A percentile compares a stretch with the other conserved stretches of the same genome.
phyloP scores from a whole-genome alignment of 768 basidiomycete species.

The Lenzites betulinus region DNA sequence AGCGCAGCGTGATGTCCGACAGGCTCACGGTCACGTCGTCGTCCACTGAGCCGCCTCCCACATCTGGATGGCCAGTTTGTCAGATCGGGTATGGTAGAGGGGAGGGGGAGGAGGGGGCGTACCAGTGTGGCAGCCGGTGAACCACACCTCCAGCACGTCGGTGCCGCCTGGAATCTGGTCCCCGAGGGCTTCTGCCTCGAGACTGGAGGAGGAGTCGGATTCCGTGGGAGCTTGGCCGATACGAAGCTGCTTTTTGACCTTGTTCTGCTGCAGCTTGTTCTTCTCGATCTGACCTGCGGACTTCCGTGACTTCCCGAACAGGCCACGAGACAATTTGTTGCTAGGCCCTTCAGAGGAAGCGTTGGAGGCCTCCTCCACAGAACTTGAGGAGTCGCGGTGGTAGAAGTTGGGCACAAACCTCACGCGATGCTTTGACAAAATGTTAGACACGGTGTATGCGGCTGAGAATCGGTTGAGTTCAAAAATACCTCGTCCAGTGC shows the following conservation, averaged over 20 bases:
- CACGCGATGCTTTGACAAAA: conserved; percentile 52
- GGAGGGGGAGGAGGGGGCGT: neutral
- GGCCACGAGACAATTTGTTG: neutral
- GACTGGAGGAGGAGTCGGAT: neutral
- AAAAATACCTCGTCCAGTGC: conserved; percentile 70
- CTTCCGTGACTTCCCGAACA: neutral
- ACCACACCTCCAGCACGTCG: conserved; percentile 81
- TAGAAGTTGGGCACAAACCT: conserved; percentile 66
- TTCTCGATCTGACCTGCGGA: conserved; percentile 2
- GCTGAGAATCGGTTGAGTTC: neutral
- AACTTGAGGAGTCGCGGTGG: conserved; percentile 45
- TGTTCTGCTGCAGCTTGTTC: conserved; percentile 1
- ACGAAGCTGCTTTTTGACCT: neutral
- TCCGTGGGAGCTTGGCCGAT: neutral
- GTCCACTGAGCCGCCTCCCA: conserved; percentile 64
- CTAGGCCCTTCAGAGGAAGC: neutral
- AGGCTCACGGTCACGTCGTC: conserved; percentile 48
- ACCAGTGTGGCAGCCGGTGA: conserved; percentile 74
- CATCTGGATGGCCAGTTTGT: conserved; percentile 43
- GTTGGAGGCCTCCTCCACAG: neutral
- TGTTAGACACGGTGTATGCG: neutral
- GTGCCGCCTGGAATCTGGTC: conserved; percentile 24
- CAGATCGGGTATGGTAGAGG: neutral
- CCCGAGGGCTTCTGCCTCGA: conserved; percentile 1
- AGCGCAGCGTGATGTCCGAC: conserved; percentile 64